These are phyloP conservation scores for Pseudogymnoascus sp. DNA, from an alignment of 2,329 filamentous ascomycete genomes.

Conservation along the genomic window DNA sequence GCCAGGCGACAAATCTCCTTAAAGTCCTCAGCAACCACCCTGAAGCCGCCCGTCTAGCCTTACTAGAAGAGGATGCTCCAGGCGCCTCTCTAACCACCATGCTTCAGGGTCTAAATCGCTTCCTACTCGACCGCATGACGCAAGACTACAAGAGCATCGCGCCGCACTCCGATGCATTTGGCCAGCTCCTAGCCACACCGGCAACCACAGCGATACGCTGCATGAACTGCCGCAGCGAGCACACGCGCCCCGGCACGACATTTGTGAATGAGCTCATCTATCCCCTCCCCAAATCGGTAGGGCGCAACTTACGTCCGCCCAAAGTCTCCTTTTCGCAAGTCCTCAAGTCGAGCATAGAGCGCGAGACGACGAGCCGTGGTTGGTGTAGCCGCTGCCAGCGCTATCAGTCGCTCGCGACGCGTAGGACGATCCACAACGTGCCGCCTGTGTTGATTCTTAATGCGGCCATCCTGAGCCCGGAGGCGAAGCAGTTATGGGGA, in stretches of 20 bases:
- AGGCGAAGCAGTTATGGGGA: constrained; percentile 77
- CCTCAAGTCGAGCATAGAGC: constrained; percentile 85
- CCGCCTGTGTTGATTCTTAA: constrained; percentile 87
- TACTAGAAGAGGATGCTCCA: constrained; percentile 77
- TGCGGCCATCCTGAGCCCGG: constrained; percentile 63
- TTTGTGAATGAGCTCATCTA: constrained; percentile 85
- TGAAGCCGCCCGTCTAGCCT: constrained; percentile 66
- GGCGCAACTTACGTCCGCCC: constrained; percentile 43
- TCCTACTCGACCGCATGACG: constrained; percentile 74
- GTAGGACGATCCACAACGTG: constrained; percentile 75
- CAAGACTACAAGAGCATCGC: constrained; percentile 67
- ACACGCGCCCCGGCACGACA: constrained; percentile 67
- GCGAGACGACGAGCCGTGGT: constrained; percentile 79
- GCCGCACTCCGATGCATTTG: constrained; percentile 56
- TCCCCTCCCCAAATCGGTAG: constrained; percentile 47
- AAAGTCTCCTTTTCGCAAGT: constrained; percentile 76
- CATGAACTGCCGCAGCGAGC: constrained; percentile 81
- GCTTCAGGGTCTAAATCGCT: constrained; percentile 79
- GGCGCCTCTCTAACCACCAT: constrained; percentile 69
- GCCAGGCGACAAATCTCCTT: constrained; percentile 90
- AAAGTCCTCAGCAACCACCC: constrained; percentile 81
- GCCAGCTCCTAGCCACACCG: constrained; percentile 65
- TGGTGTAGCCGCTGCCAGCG: constrained; percentile 90
- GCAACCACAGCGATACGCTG: constrained; percentile 73
- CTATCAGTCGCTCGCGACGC: constrained; percentile 80